These are phyloP conservation scores for Globisporangium orthogonon DNA, from an alignment of 352 stramenopile genomes.

Conservation along the genomic window DNA sequence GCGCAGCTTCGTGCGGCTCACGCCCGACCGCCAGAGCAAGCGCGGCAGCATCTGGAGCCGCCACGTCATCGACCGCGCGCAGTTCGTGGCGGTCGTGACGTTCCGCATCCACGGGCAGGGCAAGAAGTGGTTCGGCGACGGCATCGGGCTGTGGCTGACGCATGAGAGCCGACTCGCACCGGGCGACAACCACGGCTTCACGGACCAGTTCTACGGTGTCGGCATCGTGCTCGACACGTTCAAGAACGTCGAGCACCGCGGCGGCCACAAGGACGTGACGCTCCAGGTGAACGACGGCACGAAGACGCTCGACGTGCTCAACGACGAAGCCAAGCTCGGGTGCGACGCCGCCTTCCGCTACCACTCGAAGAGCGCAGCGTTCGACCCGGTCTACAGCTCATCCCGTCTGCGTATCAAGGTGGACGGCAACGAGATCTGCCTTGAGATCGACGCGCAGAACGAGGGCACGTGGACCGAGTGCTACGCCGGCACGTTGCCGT, in stretches of 20 bases:
- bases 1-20: slow-evolving; percentile 81
- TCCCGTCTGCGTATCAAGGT: slow-evolving; percentile 60
- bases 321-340: slow-evolving; percentile 66
- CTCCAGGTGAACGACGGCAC: slow-evolving; percentile 73
- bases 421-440: slow-evolving; percentile 39
- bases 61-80: slow-evolving; percentile 29
- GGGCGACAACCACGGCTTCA: slow-evolving; percentile 74
- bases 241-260: slow-evolving; percentile 68
- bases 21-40: slow-evolving; percentile 76
- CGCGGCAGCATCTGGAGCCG: slow-evolving; percentile 70
- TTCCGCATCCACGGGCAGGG: slow-evolving; percentile 76
- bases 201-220: slow-evolving; percentile 60
- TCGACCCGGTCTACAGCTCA: slow-evolving; percentile 67
- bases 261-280: slow-evolving; percentile 77
- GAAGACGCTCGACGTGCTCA: slow-evolving; percentile 59
- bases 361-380: slow-evolving; percentile 58
- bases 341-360: slow-evolving; percentile 77
- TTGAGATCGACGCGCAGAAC: slow-evolving; percentile 60
- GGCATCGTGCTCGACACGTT: slow-evolving; percentile 79
- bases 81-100: slow-evolving; percentile 54
- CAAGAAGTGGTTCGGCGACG: slow-evolving; percentile 76
- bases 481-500: slow-evolving; percentile 61
- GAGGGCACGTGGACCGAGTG: slow-evolving; percentile 51
- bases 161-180: slow-evolving; percentile 40
- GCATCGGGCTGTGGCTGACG: slow-evolving; percentile 71